phyloP scores from a whole-genome alignment of 2,329 filamentous ascomycete genomes.

The Diaporthe eres region DNA sequence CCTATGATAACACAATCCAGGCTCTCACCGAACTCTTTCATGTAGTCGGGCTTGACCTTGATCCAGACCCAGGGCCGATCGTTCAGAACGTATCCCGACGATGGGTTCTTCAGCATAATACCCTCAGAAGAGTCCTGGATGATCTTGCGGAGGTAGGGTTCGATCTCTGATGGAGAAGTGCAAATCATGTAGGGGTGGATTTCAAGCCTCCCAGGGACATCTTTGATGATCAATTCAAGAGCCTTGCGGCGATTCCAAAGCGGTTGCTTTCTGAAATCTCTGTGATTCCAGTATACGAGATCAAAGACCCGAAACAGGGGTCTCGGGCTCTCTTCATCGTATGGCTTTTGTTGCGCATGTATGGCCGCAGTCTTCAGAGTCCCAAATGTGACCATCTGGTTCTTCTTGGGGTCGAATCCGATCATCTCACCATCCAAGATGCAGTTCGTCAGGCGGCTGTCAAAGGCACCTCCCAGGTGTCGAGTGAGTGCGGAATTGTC shows the following conservation, averaged over 20 bases:
- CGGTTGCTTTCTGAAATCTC: constrained; percentile 84
- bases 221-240: constrained; percentile 77
- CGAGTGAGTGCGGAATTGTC: constrained; percentile 83
- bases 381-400: constrained; percentile 90
- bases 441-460: constrained; percentile 82
- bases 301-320: constrained; percentile 92
- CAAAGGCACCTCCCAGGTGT: constrained; percentile 83
- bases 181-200: constrained; percentile 81
- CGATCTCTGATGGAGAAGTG: constrained; percentile 78
- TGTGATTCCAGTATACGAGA: constrained; percentile 88
- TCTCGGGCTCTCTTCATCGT: constrained; percentile 73
- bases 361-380: constrained; percentile 93
- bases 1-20: constrained; percentile 92
- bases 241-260: constrained; percentile 85
- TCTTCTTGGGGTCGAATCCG: constrained; percentile 90
- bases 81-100: constrained; percentile 87
- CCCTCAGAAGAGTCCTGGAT: constrained; percentile 91
- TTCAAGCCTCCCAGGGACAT: constrained; percentile 82
- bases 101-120: constrained; percentile 92
- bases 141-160: constrained; percentile 83
- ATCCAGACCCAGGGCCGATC: constrained; percentile 96
- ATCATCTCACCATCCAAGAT: constrained; percentile 99
- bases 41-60: constrained; percentile 99
- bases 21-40: constrained; percentile 94
- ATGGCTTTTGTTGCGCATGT: constrained; percentile 81